These are phyloP conservation scores for Orbilia quercus DNA, from an alignment of 2,329 filamentous ascomycete species.

Conservation along the genomic window DNA sequence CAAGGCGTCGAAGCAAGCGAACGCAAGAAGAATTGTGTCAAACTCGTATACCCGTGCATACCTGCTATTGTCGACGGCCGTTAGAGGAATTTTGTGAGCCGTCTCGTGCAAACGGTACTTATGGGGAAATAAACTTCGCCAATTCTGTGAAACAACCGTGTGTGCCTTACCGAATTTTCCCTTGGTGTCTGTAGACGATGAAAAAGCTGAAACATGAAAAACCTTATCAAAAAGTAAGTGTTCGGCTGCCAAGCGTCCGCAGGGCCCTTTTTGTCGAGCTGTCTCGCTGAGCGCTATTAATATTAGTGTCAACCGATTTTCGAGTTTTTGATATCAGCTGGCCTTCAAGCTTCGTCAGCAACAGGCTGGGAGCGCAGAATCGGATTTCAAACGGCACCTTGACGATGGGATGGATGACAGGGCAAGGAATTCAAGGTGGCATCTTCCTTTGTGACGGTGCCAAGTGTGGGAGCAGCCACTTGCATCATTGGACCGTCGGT, in stretches of 20 bases:
- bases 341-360: no score
- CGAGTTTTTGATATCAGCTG: no score
- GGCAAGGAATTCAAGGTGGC: background rate
- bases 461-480: conserved; percentile 8
- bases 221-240: background rate
- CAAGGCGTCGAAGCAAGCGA: no score
- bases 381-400: conserved; percentile 17
- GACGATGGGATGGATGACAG: background rate
- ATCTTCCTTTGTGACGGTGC: no score
- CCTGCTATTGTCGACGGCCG: background rate
- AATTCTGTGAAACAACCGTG: background rate
- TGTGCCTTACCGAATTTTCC: background rate
- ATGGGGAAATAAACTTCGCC: background rate
- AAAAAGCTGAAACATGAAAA: background rate
- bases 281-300: no score
- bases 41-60: background rate
- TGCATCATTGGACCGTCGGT: conserved; percentile 22
- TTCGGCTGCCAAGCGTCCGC: conserved; percentile 23
- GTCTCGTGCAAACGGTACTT: background rate
- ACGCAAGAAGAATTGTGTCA: background rate
- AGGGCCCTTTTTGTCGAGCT: conserved; percentile 23
- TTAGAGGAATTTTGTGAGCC: background rate
- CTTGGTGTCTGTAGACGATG: background rate
- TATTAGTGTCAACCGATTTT: no score
- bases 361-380: conserved; percentile 18